A percentile compares a stretch with the other conserved stretches of the same genome.
These are phyloP conservation scores for Ceratobasidium sp. DNA, from an alignment of 1,284 basidiomycete genomes.

Conservation along the genomic window DNA sequence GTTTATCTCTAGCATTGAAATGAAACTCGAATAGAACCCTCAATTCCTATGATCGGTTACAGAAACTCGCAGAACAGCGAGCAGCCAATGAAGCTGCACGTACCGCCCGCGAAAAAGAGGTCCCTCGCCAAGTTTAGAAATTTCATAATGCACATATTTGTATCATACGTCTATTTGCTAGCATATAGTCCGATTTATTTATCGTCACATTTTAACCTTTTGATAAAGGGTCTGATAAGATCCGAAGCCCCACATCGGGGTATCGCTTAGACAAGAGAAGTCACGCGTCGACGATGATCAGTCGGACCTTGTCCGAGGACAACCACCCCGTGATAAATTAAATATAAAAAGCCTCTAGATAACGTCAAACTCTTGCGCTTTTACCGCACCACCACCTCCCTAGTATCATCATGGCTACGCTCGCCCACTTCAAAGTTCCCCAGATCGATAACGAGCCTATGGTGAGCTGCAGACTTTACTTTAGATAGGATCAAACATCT, in stretches of 20 bases:
- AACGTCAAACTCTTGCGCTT: conserved; percentile 1
- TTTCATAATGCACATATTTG: conserved; percentile 3
- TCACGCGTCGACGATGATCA: conserved; percentile 40
- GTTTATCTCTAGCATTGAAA: not conserved
- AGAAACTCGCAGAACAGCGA: conserved; percentile 42
- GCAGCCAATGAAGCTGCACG: conserved; percentile 31
- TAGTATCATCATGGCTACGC: conserved; percentile 65
- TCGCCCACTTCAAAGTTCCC: conserved; percentile 87
- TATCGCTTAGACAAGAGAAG: conserved; percentile 27
- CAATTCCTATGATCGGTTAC: not conserved
- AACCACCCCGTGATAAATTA: not conserved
- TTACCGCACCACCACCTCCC: not conserved
- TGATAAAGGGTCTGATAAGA: conserved; percentile 37
- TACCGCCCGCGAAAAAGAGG: conserved; percentile 20
- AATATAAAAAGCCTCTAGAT: conserved; percentile 15
- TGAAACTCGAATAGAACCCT: not conserved
- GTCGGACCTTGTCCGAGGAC: conserved; percentile 44
- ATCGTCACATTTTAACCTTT: not conserved
- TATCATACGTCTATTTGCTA: not conserved
- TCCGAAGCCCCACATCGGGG: not conserved
- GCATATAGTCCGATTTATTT: not conserved
- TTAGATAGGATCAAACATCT: not conserved
- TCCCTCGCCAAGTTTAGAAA: conserved; percentile 29
- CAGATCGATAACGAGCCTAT: conserved; percentile 92
- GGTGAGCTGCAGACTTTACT: conserved; percentile 65